phyloP scores from a whole-genome alignment of 371 early-diverging fungal species.

The Zychaea mexicana region DNA sequence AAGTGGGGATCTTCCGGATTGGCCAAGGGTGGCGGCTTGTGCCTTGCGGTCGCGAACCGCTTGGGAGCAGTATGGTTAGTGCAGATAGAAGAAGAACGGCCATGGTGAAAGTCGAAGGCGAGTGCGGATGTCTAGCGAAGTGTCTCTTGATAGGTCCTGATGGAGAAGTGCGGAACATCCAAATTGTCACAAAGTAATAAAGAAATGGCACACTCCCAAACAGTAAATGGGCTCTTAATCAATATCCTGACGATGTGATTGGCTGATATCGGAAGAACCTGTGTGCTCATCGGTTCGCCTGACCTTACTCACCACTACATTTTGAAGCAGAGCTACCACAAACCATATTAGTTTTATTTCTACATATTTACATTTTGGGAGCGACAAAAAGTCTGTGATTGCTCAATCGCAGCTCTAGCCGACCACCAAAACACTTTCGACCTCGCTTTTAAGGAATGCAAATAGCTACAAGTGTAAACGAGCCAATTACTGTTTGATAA shows the following conservation, averaged over 20 bases:
- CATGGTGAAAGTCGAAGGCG: slow-evolving; percentile 18
- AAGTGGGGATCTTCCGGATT: slow-evolving; percentile 59
- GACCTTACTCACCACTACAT: no score
- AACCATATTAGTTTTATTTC: no score
- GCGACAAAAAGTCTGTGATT: no score
- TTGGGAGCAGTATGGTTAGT: slow-evolving; percentile 44
- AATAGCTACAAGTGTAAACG: not conserved
- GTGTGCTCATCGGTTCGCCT: no score
- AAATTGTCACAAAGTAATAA: slow-evolving; percentile 18
- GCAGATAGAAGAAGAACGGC: slow-evolving; percentile 28
- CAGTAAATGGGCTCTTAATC: no score
- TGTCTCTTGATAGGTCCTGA: slow-evolving; percentile 61
- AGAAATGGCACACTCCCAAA: not conserved
- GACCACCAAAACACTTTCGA: not conserved
- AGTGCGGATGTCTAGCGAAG: slow-evolving; percentile 41
- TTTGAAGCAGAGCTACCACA: no score
- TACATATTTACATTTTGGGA: no score
- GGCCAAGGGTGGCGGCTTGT: slow-evolving; percentile 62
- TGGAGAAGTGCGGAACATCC: slow-evolving; percentile 54
- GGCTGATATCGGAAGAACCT: not conserved
- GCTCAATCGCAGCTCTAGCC: not conserved
- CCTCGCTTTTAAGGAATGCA: not conserved
- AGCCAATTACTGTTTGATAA: slow-evolving; percentile 3
- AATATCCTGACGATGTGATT: not conserved
- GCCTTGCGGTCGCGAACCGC: slow-evolving; percentile 40